phyloP scores from a whole-genome alignment of 495 filamentous ascomycete genomes.

The Tuber brumale region DNA sequence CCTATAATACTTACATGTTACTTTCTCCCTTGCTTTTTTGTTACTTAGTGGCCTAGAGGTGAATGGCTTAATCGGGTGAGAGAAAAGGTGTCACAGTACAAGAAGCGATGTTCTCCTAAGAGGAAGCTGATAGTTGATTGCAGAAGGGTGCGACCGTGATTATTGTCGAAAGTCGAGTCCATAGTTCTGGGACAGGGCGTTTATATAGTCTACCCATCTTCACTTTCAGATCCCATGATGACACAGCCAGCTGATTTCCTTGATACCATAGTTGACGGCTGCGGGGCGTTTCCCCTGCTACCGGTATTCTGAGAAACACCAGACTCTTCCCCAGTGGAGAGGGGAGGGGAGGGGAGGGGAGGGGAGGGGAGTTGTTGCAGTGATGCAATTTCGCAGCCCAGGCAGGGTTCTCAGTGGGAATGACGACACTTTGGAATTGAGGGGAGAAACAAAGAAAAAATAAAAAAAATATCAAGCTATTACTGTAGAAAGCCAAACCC shows the following conservation, averaged over 20 bases:
- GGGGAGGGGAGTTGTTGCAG: neutral
- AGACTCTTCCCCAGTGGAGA: neutral
- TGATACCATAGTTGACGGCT: neutral
- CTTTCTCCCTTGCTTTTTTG: constrained; percentile 1
- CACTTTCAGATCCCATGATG: neutral
- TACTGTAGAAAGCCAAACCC: neutral
- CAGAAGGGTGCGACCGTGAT: neutral
- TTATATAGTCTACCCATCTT: constrained; percentile 5
- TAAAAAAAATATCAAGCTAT: neutral
- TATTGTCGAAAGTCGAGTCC: neutral
- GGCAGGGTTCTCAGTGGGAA: neutral
- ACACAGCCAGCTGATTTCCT: neutral
- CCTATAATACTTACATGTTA: neutral
- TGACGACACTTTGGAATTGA: neutral
- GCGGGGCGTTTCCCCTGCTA: neutral
- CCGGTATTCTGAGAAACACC: neutral
- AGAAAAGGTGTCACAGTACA: neutral
- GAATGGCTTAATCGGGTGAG: neutral
- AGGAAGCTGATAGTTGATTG: neutral
- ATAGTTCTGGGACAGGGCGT: neutral
- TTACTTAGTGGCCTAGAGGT: neutral
- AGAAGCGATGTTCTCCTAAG: neutral
- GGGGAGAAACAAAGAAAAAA: neutral
- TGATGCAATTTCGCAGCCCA: neutral
- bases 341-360: neutral